Percentiles rank a stretch among this genome's conserved stretches.
Evolutionary conservation across 805 yeast genomes (phyloP).

Genomic region (Wickerhamiella kazuoi): DNA sequence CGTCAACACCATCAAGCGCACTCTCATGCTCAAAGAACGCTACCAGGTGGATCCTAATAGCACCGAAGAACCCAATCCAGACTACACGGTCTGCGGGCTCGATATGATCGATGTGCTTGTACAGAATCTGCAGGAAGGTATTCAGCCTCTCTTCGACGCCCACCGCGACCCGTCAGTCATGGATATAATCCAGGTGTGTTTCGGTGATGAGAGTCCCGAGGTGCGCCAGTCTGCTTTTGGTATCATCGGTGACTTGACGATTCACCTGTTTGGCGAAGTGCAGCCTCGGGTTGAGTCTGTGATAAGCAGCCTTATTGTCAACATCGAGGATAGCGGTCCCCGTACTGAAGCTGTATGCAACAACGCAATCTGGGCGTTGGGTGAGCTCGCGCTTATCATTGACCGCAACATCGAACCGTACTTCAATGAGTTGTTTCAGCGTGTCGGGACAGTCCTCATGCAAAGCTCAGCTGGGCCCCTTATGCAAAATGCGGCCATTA

Average conservation of each 20-base stretch:
- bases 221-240: constrained; percentile 92
- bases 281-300: constrained; percentile 20
- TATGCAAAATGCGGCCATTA: constrained; percentile 72
- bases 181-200: constrained; percentile 46
- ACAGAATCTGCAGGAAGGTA: constrained; percentile 63
- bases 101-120: constrained; percentile 85
- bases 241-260: constrained; percentile 74
- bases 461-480: constrained; percentile 36
- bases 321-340: constrained; percentile 38
- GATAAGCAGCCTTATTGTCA: constrained; percentile 34
- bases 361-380: constrained; percentile 88
- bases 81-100: constrained; percentile 71
- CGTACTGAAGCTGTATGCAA: constrained; percentile 45
- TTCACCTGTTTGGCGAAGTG: constrained; percentile 30
- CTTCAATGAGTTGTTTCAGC: constrained; percentile 33
- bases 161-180: constrained; percentile 29
- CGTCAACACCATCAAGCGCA: constrained; percentile 44
- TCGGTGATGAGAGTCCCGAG: constrained; percentile 62
- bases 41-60: constrained; percentile 41
- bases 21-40: constrained; percentile 48
- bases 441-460: constrained; percentile 43
- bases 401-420: constrained; percentile 29
- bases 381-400: constrained; percentile 59
- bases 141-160: constrained; percentile 33
- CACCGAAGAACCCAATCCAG: constrained; percentile 60